Evolutionary conservation across 2,329 filamentous ascomycete species (phyloP).

Genomic region (Epichloe coenophiala): DNA sequence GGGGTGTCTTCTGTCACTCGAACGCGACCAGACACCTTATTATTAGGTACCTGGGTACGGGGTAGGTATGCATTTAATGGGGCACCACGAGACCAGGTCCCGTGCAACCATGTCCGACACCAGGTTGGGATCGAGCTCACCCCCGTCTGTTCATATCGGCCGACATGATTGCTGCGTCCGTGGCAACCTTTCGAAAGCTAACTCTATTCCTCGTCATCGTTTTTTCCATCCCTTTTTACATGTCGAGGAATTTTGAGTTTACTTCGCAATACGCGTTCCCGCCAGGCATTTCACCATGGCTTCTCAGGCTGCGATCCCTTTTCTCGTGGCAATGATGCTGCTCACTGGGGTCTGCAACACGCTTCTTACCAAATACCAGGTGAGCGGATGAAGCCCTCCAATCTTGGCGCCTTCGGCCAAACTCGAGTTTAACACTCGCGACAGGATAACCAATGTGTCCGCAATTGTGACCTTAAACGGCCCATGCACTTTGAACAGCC

Average conservation of each 20-base stretch:
- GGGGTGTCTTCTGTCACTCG: no score
- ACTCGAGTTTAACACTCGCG: background rate
- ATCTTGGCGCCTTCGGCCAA: background rate
- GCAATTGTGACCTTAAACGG: slow-evolving; percentile 65
- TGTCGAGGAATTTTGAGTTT: background rate
- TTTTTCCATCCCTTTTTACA: background rate
- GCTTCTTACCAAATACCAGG: slow-evolving; percentile 91
- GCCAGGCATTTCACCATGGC: slow-evolving; percentile 41
- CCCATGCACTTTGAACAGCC: slow-evolving; percentile 79
- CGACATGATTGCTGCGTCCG: background rate
- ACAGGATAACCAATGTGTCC: slow-evolving; percentile 92
- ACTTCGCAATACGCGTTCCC: background rate
- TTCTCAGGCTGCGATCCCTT: slow-evolving; percentile 57
- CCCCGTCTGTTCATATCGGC: background rate
- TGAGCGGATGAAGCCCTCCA: slow-evolving; percentile 22
- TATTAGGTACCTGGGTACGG: no score
- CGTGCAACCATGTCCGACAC: background rate
- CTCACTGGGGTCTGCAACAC: slow-evolving; percentile 95
- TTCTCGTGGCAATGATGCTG: slow-evolving; percentile 92
- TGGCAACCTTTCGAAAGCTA: background rate
- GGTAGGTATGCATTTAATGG: background rate
- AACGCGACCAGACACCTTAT: no score
- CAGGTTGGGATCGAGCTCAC: background rate
- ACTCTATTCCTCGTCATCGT: background rate
- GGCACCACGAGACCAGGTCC: background rate